Evolutionary conservation across 2,329 filamentous ascomycete genomes (phyloP).

Genomic region (Fusarium sp.): DNA sequence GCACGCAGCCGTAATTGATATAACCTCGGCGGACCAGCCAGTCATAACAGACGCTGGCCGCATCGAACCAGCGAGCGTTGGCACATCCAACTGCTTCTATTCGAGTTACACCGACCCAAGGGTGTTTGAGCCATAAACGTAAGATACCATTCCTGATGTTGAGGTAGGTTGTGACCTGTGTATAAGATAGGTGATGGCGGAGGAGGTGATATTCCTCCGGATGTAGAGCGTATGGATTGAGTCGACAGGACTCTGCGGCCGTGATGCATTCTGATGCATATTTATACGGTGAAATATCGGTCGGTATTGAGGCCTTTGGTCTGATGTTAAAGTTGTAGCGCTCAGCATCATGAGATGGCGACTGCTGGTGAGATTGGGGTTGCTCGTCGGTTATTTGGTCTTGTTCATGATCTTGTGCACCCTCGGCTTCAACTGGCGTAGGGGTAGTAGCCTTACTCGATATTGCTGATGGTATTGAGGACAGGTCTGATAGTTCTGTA

Average conservation of each 20-base stretch:
- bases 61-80: conserved; percentile 87
- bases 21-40: conserved; percentile 93
- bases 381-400: conserved; percentile 42
- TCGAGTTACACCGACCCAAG: conserved; percentile 81
- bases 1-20: conserved; percentile 95
- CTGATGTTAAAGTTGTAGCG: conserved; percentile 68
- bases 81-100: conserved; percentile 93
- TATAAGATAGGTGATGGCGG: conserved; percentile 83
- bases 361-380: conserved; percentile 35
- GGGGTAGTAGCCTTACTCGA: conserved; percentile 76
- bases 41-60: conserved; percentile 89
- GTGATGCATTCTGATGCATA: conserved; percentile 93
- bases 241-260: conserved; percentile 87
- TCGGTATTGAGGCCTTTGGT: conserved; percentile 86
- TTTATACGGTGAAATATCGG: conserved; percentile 76
- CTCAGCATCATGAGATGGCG: conserved; percentile 51
- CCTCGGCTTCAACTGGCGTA: conserved; percentile 65
- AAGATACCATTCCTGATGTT: conserved; percentile 97
- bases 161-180: conserved; percentile 93
- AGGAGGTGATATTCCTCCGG: conserved; percentile 85
- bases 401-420: conserved; percentile 29
- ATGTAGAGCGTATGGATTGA: conserved; percentile 91
- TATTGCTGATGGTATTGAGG: conserved; percentile 64
- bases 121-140: conserved; percentile 88
- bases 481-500: conserved; percentile 68